These are phyloP conservation scores for Phytophthora citrophthora DNA, from an alignment of 352 stramenopile genomes.

Conservation along the genomic window DNA sequence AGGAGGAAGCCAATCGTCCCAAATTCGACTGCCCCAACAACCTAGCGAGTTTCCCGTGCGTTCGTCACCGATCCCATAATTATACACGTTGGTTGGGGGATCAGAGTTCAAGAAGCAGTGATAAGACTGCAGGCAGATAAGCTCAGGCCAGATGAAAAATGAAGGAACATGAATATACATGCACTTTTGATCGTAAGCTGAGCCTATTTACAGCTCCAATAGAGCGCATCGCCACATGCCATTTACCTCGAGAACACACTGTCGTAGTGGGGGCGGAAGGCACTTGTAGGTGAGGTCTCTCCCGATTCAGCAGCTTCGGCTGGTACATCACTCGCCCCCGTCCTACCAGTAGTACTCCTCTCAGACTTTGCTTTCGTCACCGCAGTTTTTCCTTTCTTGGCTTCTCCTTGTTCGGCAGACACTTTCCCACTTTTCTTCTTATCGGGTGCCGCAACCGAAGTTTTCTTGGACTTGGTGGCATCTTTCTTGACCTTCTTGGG, in stretches of 20 bases:
- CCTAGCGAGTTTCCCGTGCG: constrained; percentile 9
- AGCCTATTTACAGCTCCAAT: constrained; percentile 13
- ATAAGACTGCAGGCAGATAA: constrained; percentile 7
- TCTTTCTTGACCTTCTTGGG: constrained; percentile 57
- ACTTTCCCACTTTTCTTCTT: constrained; percentile 42
- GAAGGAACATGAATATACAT: constrained; percentile 23
- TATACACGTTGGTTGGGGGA: constrained; percentile 17
- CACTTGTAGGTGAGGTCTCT: constrained; percentile 19
- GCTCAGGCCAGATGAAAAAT: background rate
- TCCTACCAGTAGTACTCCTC: constrained; percentile 19
- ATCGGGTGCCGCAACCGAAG: background rate
- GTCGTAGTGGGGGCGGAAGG: constrained; percentile 69
- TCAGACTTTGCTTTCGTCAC: constrained; percentile 31
- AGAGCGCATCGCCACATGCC: background rate
- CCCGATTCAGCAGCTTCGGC: constrained; percentile 12
- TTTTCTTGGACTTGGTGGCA: constrained; percentile 38
- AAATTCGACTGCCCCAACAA: constrained; percentile 5
- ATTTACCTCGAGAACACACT: constrained; percentile 67
- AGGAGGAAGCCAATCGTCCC: constrained; percentile 1
- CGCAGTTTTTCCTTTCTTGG: constrained; percentile 6
- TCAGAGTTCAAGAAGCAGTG: constrained; percentile 31
- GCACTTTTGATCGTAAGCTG: constrained; percentile 8
- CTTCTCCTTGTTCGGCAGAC: constrained; percentile 7
- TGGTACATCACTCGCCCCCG: constrained; percentile 1
- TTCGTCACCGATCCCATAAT: constrained; percentile 1